phyloP scores from a whole-genome alignment of 2,329 filamentous ascomycete species.

The Pestalotiopsis sp. region DNA sequence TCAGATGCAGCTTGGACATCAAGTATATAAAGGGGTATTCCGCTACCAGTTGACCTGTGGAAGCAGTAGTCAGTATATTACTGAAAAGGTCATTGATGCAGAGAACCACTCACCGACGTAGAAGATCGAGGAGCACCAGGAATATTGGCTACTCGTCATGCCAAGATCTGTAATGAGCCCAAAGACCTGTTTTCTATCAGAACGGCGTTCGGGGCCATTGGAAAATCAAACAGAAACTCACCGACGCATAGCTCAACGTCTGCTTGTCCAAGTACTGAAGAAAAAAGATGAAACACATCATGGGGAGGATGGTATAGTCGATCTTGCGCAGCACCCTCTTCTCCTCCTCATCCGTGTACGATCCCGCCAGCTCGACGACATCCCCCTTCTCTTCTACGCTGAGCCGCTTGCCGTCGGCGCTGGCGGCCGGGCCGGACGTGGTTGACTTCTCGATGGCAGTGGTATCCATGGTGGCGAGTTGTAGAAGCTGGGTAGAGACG shows the following conservation, averaged over 20 bases:
- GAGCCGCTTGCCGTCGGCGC: conserved; percentile 14
- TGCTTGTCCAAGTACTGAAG: conserved; percentile 51
- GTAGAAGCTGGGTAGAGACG: background rate
- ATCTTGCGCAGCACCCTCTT: conserved; percentile 33
- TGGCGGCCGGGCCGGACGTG: background rate
- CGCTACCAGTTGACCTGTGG: conserved; percentile 39
- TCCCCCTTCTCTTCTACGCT: conserved; percentile 12
- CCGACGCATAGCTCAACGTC: conserved; percentile 47
- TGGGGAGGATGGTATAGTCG: conserved; percentile 31
- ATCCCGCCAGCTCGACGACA: conserved; percentile 17
- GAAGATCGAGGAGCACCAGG: conserved; percentile 49
- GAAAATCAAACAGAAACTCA: conserved; percentile 17
- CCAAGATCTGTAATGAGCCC: conserved; percentile 47
- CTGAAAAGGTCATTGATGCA: background rate
- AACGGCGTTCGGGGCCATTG: background rate
- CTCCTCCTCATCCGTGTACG: conserved; percentile 33
- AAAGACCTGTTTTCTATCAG: conserved; percentile 22
- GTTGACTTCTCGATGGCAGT: conserved; percentile 2
- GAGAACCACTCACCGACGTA: conserved; percentile 34
- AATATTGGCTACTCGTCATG: conserved; percentile 46
- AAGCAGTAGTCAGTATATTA: conserved; percentile 21
- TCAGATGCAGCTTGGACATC: conserved; percentile 50
- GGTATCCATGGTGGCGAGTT: conserved; percentile 2
- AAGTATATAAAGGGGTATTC: conserved; percentile 53
- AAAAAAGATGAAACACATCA: conserved; percentile 44